phyloP scores from a whole-genome alignment of 805 yeast genomes.

The Metschnikowia borealis region DNA sequence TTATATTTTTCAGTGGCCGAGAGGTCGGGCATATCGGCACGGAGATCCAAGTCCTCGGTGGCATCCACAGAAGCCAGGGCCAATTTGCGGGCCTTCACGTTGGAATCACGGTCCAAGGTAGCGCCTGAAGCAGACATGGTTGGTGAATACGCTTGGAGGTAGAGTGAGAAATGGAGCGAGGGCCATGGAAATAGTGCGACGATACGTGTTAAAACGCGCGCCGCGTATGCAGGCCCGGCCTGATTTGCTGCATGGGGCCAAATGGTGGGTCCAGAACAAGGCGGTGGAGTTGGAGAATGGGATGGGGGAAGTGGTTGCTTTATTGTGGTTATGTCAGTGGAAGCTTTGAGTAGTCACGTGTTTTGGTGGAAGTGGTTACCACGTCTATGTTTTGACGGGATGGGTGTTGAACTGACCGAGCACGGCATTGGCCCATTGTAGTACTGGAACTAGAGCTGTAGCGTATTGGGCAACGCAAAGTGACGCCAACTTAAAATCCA shows the following conservation, averaged over 20 bases:
- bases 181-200: neutral
- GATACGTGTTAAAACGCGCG: slow-evolving; percentile 10
- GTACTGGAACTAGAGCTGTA: too few relatives aligned
- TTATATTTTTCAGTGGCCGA: slow-evolving; percentile 16
- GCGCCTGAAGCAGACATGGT: slow-evolving; percentile 19
- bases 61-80: neutral
- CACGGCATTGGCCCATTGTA: neutral
- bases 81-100: slow-evolving; percentile 5
- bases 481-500: too few relatives aligned
- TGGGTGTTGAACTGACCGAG: neutral
- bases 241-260: neutral
- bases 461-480: too few relatives aligned
- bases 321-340: too few relatives aligned
- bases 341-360: neutral
- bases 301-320: too few relatives aligned
- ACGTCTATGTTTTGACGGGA: too few relatives aligned
- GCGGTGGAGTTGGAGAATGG: too few relatives aligned
- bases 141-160: neutral
- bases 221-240: neutral
- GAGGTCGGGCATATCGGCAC: slow-evolving; percentile 8
- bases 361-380: neutral
- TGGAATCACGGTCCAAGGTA: slow-evolving; percentile 6
- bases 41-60: neutral
- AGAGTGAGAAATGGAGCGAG: neutral
- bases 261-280: too few relatives aligned